A percentile compares a stretch with the other conserved stretches of the same genome.
These are phyloP conservation scores for Madurella mycetomatis DNA, from an alignment of 2,329 filamentous ascomycete species.

Conservation along the genomic window DNA sequence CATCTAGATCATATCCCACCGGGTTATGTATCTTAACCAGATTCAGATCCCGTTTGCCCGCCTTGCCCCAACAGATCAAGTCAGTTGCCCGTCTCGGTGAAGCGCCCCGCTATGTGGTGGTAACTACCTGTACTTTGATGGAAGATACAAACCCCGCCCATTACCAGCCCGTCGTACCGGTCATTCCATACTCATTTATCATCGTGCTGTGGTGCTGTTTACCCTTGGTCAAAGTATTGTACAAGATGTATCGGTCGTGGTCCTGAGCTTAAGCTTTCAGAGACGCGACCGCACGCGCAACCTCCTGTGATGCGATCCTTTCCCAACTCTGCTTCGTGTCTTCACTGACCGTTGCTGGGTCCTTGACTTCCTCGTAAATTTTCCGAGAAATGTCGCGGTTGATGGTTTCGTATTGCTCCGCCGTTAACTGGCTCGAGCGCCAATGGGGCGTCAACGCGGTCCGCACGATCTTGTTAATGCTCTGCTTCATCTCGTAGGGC, in stretches of 20 bases:
- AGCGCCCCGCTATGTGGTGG: slow-evolving; percentile 1
- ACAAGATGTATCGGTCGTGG: background rate
- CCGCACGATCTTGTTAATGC: slow-evolving; percentile 84
- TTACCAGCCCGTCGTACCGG: background rate
- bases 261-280: slow-evolving; percentile 40
- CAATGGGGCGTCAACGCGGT: slow-evolving; percentile 78
- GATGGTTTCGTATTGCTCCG: slow-evolving; percentile 87
- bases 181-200: slow-evolving; percentile 4
- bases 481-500: slow-evolving; percentile 79
- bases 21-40: slow-evolving; percentile 2
- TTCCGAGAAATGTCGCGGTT: slow-evolving; percentile 85
- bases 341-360: slow-evolving; percentile 56
- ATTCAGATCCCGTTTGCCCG: background rate
- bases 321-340: slow-evolving; percentile 68
- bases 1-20: background rate
- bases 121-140: background rate
- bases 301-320: slow-evolving; percentile 71
- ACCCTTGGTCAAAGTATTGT: background rate
- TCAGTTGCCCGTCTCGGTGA: background rate
- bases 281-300: slow-evolving; percentile 65
- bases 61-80: background rate
- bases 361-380: slow-evolving; percentile 68
- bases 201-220: slow-evolving; percentile 2
- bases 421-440: slow-evolving; percentile 70
- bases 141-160: slow-evolving; percentile 1